Percentiles rank a stretch among this genome's conserved stretches.
Conservation (phyloP, 73 alveolate genomes). For the Tetrahymena borealis region DNA sequence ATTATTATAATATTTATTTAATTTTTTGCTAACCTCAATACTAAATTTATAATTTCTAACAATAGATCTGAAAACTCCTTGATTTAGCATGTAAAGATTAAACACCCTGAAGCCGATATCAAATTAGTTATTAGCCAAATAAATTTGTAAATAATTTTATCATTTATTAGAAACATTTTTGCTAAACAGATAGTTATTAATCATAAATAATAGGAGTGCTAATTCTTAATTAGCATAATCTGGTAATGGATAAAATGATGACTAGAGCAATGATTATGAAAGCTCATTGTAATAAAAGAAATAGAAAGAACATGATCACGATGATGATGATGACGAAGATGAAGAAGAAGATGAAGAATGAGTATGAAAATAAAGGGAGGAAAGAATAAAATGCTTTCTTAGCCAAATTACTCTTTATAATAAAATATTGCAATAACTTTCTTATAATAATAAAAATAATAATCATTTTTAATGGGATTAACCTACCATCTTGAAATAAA, state of each 20-base stretch:
- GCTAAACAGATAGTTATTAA: too few species aligned
- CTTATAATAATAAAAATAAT: too few species aligned
- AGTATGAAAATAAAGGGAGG: too few species aligned
- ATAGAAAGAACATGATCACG: background rate
- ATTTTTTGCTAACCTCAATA: too few species aligned
- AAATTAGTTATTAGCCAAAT: background rate
- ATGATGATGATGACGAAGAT: background rate
- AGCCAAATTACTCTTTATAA: too few species aligned
- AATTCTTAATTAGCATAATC: too few species aligned
- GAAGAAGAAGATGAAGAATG: background rate
- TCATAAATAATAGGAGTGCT: too few species aligned
- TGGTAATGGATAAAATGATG: background rate
- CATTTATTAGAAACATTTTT: background rate
- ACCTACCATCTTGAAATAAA: too few species aligned
- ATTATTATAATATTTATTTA: too few species aligned
- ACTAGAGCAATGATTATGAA: background rate
- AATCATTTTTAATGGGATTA: too few species aligned
- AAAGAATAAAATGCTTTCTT: too few species aligned
- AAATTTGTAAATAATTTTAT: background rate
- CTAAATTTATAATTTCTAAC: background rate
- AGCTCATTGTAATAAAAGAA: background rate
- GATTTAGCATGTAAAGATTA: slow-evolving; percentile 26
- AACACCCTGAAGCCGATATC: slow-evolving; percentile 37
- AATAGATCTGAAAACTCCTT: slow-evolving; percentile 36
- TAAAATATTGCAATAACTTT: too few species aligned